phyloP scores from a whole-genome alignment of 148 eudicot species.

The Heliosperma pusillum region DNA sequence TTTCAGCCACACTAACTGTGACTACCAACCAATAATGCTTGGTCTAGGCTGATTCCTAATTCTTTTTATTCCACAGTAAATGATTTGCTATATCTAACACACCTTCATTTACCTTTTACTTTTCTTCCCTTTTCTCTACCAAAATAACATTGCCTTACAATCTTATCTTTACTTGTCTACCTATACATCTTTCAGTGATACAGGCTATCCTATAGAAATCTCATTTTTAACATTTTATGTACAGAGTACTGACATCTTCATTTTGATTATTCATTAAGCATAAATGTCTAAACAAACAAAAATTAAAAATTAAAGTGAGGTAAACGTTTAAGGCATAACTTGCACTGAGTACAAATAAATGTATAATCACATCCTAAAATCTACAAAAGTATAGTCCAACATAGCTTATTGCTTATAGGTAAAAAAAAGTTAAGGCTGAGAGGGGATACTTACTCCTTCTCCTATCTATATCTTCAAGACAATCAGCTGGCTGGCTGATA shows the following conservation, averaged over 20 bases:
- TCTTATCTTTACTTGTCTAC: not conserved
- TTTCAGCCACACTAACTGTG: not conserved
- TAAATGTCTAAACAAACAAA: not conserved
- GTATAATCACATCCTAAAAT: not conserved
- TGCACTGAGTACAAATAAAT: too few species aligned
- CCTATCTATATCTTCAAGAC: constrained; percentile 78
- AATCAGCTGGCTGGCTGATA: constrained; percentile 47
- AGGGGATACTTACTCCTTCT: constrained; percentile 58
- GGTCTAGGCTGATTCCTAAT: not conserved
- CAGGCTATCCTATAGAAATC: not conserved
- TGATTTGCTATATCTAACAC: not conserved
- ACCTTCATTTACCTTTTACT: not conserved
- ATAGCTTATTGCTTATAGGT: not conserved
- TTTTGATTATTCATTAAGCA: not conserved
- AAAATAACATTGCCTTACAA: not conserved
- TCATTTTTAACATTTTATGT: not conserved
- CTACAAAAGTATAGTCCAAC: not conserved
- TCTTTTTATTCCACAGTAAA: not conserved
- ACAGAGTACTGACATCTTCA: constrained; percentile 1
- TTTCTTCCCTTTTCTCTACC: not conserved
- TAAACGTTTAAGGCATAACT: too few species aligned
- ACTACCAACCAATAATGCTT: not conserved
- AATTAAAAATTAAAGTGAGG: not conserved
- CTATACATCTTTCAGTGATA: not conserved
- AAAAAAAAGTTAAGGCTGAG: not conserved